Base-by-base conservation (phyloP, 106 monocot species). In the Agapanthus africanus region DNA sequence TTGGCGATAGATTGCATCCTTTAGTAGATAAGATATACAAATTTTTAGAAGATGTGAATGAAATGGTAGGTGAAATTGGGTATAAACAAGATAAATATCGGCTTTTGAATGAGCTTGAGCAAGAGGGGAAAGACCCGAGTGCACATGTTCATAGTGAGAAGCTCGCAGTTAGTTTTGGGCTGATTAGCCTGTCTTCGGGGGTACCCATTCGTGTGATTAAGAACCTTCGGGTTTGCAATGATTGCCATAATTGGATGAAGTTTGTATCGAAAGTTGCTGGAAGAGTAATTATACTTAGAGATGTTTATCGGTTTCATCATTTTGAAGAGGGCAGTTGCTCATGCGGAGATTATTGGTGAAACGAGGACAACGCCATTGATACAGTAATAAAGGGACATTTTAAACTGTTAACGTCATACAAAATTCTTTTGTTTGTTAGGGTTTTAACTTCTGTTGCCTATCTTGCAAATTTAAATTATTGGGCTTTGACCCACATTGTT, bases 181-280 rank as follows among this genome's bases (percentile, higher is more conserved):
- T 86, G 11, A 77, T 93, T 15, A 84, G 79, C 67, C 71, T 84
- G 68, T 71, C 80, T 44, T 40, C 79, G 16, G 61, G 68, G 46
- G 73, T 78, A 11, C 86, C 88, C 14, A 79, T 93, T 40, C 71
- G 79, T n/a, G 89, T 93, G 23, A 86, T 93, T 7, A 93, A 93
- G 73, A 93, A 93, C 72, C 56, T 93, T 33, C 80, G 93, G 16
- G 81, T 93, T 13, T 93, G 93, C 31, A 68, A 74, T 59, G 93
- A 93, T 40, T 93, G 93, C 38, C 93, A 93, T 64, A 84, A 1
- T 42, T 93, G 93, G 93, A 86, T 93, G 83, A 90, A 86, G 59
- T 82, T 70, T 78, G 68, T 84, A 5, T 93, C 89, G 2, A 75
- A 22, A 21, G 59, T 90, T 68, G 22, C 57, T 11, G 64, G 68